Conservation (phyloP, 2,329 filamentous ascomycete genomes). For the Penicillium concentricum region DNA sequence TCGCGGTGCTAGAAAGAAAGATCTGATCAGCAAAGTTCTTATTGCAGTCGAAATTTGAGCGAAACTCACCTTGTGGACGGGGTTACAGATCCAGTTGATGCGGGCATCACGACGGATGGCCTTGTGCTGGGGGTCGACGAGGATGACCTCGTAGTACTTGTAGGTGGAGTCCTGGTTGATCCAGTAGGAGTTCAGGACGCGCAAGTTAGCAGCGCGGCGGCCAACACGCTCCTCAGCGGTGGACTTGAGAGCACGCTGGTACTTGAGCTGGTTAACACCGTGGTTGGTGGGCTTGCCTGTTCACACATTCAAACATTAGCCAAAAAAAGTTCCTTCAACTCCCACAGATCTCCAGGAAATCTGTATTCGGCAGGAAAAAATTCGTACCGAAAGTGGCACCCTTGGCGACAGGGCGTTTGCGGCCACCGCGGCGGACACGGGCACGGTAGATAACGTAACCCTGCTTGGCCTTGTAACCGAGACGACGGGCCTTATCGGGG, state of each 20-base stretch:
- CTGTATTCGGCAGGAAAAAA: neutral
- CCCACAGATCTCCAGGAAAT: neutral
- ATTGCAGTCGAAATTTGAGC: neutral
- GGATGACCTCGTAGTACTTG: conserved; percentile 99
- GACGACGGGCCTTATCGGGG: conserved; percentile 99
- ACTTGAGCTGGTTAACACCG: conserved; percentile 99
- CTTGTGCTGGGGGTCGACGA: conserved; percentile 99
- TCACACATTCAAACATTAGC: conserved; percentile 20
- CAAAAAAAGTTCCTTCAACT: conserved; percentile 21
- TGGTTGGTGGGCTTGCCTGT: conserved; percentile 99
- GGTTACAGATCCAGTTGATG: conserved; percentile 99
- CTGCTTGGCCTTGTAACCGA: conserved; percentile 99
- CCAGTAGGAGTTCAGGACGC: conserved; percentile 99
- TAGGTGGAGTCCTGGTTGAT: conserved; percentile 99
- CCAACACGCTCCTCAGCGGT: conserved; percentile 99
- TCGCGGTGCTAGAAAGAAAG: conserved; percentile 73
- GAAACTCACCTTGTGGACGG: conserved; percentile 79
- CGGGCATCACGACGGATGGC: conserved; percentile 97
- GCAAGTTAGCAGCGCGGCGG: conserved; percentile 96
- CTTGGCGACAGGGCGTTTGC: conserved; percentile 95
- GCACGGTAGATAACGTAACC: conserved; percentile 99
- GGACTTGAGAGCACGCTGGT: conserved; percentile 97
- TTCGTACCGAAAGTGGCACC: conserved; percentile 95
- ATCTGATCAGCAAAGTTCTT: conserved; percentile 20
- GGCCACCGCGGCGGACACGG: conserved; percentile 96